These are phyloP conservation scores for Exophiala bonariae DNA, from an alignment of 2,329 filamentous ascomycete genomes.

Conservation along the genomic window DNA sequence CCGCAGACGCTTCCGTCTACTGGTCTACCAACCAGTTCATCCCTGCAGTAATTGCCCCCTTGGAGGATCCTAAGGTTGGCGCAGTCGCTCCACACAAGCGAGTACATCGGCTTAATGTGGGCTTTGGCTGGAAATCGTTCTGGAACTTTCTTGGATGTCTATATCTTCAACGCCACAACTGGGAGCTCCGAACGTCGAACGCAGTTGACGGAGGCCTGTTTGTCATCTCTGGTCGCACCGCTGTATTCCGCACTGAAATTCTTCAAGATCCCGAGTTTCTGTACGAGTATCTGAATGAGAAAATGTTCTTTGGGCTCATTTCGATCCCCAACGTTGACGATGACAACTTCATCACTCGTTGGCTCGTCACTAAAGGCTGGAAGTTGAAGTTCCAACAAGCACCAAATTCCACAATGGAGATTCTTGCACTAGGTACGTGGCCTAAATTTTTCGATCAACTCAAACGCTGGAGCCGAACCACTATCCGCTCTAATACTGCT, in stretches of 20 bases:
- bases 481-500: slow-evolving; percentile 57
- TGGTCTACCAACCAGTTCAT: slow-evolving; percentile 48
- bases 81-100: slow-evolving; percentile 59
- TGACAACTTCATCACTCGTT: slow-evolving; percentile 63
- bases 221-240: slow-evolving; percentile 59
- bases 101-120: slow-evolving; percentile 41
- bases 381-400: slow-evolving; percentile 57
- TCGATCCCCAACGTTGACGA: slow-evolving; percentile 57
- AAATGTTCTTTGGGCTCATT: slow-evolving; percentile 47
- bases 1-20: slow-evolving; percentile 56
- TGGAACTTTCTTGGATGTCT: slow-evolving; percentile 59
- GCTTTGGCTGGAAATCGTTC: slow-evolving; percentile 29
- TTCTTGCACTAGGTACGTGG: slow-evolving; percentile 53
- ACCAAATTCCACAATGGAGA: slow-evolving; percentile 44
- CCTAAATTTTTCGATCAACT: slow-evolving; percentile 55
- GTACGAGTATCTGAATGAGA: slow-evolving; percentile 49
- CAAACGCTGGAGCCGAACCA: slow-evolving; percentile 59
- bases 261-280: slow-evolving; percentile 47
- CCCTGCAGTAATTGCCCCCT: slow-evolving; percentile 41
- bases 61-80: slow-evolving; percentile 50
- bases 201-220: slow-evolving; percentile 60
- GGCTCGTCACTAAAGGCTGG: slow-evolving; percentile 51
- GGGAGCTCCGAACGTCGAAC: slow-evolving; percentile 58
- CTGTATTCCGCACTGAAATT: slow-evolving; percentile 52
- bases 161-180: slow-evolving; percentile 65